Percentiles rank a stretch among this genome's conserved stretches.
phyloP scores from a whole-genome alignment of 768 basidiomycete species.

The Trametes villosa region DNA sequence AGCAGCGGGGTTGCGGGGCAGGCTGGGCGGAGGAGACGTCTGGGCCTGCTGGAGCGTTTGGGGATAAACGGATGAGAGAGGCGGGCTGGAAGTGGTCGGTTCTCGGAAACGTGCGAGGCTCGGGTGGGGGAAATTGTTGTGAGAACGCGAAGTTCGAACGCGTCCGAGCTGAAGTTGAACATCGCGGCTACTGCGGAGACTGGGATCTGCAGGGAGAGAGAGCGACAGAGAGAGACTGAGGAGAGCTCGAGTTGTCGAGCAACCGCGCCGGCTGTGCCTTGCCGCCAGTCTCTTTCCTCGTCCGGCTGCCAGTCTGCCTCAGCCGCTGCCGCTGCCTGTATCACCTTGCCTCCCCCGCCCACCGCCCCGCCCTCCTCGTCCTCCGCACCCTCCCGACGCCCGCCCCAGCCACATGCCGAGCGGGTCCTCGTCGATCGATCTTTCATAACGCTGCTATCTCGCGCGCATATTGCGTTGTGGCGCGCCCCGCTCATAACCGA shows the following conservation, averaged over 20 bases:
- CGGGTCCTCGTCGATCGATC: slow-evolving; percentile 14
- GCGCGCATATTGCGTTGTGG: slow-evolving; percentile 19
- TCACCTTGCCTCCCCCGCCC: background rate
- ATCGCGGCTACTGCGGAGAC: background rate
- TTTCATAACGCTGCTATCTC: slow-evolving; percentile 10
- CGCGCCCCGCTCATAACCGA: slow-evolving; percentile 18
- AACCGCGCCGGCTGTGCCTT: background rate
- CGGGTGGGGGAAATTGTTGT: background rate
- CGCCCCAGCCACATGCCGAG: slow-evolving; percentile 4
- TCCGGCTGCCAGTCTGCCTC: background rate
- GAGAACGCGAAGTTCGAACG: background rate
- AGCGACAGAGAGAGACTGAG: too few relatives aligned
- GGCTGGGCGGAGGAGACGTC: background rate
- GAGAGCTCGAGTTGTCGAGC: background rate
- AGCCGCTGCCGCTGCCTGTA: too few relatives aligned
- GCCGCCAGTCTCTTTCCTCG: background rate
- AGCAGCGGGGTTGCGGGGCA: too few relatives aligned
- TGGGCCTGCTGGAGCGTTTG: too few relatives aligned
- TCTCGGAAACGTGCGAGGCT: background rate
- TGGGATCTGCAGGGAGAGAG: background rate
- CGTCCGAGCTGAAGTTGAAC: background rate
- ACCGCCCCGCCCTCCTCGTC: slow-evolving; percentile 1
- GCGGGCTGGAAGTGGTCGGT: too few relatives aligned
- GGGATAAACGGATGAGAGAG: too few relatives aligned
- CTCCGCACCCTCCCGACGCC: background rate